Evolutionary conservation across 768 basidiomycete species (phyloP).

Genomic region (Russula compacta): DNA sequence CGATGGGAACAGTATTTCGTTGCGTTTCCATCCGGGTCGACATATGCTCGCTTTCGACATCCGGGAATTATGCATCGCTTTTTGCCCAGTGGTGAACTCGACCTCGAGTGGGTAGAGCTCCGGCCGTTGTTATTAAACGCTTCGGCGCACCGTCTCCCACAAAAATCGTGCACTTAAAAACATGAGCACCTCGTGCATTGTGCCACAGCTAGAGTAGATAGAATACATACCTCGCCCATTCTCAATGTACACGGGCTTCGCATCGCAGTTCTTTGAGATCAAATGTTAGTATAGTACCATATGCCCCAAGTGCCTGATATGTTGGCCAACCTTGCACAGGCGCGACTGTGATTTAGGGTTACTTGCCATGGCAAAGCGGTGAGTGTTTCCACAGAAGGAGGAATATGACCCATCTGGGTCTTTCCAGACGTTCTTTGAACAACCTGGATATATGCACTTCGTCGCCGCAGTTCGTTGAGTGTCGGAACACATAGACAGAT

Average conservation of each 20-base stretch:
- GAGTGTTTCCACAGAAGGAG: slow-evolving; percentile 19
- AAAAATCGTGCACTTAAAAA: slow-evolving; percentile 18
- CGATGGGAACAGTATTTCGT: slow-evolving; percentile 16
- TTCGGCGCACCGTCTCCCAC: slow-evolving; percentile 20
- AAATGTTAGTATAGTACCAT: not conserved
- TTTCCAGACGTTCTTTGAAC: slow-evolving; percentile 17
- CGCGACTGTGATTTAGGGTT: not conserved
- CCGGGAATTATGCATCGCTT: slow-evolving; percentile 9
- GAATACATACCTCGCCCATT: slow-evolving; percentile 17
- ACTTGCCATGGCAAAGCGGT: not conserved
- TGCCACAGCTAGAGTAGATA: not conserved
- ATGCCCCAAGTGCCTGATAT: not conserved
- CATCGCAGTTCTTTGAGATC: slow-evolving; percentile 13
- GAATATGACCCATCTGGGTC: slow-evolving; percentile 23
- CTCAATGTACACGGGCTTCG: slow-evolving; percentile 20
- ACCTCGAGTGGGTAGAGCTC: not conserved
- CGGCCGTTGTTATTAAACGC: not conserved
- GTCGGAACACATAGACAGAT: slow-evolving; percentile 7
- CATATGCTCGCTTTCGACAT: slow-evolving; percentile 11
- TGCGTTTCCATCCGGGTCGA: slow-evolving; percentile 9
- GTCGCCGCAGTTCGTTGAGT: slow-evolving; percentile 5
- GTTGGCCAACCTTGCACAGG: slow-evolving; percentile 17
- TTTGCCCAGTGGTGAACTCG: not conserved
- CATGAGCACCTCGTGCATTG: not conserved
- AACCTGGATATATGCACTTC: slow-evolving; percentile 17